Evolutionary conservation across 176 grass and related monocot species (phyloP).

Genomic region (Carex parvula): DNA sequence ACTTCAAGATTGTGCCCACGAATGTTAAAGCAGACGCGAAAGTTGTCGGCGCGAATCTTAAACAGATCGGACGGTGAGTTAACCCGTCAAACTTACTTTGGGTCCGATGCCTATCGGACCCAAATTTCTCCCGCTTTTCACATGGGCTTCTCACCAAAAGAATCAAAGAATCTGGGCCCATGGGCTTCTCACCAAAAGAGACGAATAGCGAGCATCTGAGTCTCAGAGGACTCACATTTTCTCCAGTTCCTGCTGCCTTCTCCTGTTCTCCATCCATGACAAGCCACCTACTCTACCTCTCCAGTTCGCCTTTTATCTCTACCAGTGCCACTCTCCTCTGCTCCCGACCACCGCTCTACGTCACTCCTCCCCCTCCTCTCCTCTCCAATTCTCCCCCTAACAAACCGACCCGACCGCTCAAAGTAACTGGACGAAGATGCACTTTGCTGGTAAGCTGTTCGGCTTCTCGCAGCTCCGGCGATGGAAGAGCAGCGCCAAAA

Average conservation of each 20-base stretch:
- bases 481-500: slow-evolving; percentile 2
- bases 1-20: too few relatives aligned
- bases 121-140: too few relatives aligned
- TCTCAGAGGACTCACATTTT: neutral
- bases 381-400: neutral
- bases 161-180: neutral
- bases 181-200: neutral
- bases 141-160: slow-evolving; percentile 7
- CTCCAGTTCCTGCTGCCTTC: neutral
- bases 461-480: slow-evolving; percentile 21
- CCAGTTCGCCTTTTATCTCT: neutral
- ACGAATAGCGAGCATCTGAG: neutral
- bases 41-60: too few relatives aligned
- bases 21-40: too few relatives aligned
- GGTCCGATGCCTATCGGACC: too few relatives aligned
- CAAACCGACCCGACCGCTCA: neutral
- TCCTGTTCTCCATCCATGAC: slow-evolving; percentile 17
- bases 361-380: neutral
- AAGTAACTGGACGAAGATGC: slow-evolving; percentile 18
- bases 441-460: slow-evolving; percentile 34
- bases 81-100: too few relatives aligned
- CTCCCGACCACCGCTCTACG: slow-evolving; percentile 23
- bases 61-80: too few relatives aligned
- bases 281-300: neutral
- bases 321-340: neutral